A percentile compares a stretch with the other conserved stretches of the same genome.
phyloP scores from a whole-genome alignment of 2,329 filamentous ascomycete genomes.

The Ampelomyces quisqualis region DNA sequence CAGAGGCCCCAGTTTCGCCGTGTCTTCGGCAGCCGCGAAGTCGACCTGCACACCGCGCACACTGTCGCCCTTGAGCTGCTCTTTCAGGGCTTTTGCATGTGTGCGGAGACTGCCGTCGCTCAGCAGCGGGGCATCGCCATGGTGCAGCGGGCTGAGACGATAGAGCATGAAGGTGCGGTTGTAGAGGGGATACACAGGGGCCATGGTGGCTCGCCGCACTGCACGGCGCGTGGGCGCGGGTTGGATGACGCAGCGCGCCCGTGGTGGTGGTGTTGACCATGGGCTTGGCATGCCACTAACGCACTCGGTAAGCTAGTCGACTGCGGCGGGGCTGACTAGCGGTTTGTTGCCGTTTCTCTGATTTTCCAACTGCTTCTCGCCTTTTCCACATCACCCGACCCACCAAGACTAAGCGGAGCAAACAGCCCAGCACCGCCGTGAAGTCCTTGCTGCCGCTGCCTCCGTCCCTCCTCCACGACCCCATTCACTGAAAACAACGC shows the following conservation, averaged over 20 bases:
- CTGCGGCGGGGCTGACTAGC: constrained; percentile 6
- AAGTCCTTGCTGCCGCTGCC: constrained; percentile 3
- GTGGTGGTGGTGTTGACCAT: constrained; percentile 3
- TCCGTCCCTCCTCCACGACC: constrained; percentile 2
- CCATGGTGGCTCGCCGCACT: neutral
- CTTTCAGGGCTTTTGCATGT: constrained; percentile 52
- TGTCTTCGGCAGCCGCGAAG: constrained; percentile 40
- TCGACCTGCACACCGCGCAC: constrained; percentile 51
- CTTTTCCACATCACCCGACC: constrained; percentile 5
- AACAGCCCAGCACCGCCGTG: neutral
- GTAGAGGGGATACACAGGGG: constrained; percentile 47
- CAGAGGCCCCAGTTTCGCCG: constrained; percentile 50
- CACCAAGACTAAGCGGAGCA: neutral
- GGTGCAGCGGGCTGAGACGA: constrained; percentile 56
- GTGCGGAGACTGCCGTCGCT: constrained; percentile 43
- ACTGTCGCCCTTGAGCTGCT: constrained; percentile 53
- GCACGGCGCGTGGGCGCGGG: neutral
- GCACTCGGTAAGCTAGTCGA: no score
- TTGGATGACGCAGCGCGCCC: constrained; percentile 17
- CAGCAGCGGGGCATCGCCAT: constrained; percentile 44
- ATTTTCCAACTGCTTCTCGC: constrained; percentile 6
- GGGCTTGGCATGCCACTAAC: constrained; percentile 3
- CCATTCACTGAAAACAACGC: constrained; percentile 9
- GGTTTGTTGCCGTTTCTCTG: constrained; percentile 9
- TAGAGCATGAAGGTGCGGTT: constrained; percentile 57